Conservation (phyloP, 108 stramenopile species). For the Nannochloropsis gaditana region DNA sequence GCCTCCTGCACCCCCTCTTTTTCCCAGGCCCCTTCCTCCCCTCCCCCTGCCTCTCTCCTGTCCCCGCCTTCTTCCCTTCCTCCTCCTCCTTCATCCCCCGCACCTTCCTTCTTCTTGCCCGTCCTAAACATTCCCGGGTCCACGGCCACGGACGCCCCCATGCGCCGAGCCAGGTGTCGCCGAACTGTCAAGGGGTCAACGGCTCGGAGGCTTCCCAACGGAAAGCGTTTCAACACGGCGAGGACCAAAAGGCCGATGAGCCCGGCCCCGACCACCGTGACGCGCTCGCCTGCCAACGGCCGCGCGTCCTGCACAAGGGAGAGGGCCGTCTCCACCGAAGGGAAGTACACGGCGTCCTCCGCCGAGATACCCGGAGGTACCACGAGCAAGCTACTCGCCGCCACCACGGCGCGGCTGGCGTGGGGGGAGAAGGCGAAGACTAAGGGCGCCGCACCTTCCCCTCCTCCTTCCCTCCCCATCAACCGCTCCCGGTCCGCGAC, state of each 20-base stretch:
- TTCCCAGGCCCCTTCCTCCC: not conserved
- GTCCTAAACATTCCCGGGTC: not conserved
- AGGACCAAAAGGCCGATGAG: slow-evolving; percentile 62
- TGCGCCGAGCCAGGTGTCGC: not conserved
- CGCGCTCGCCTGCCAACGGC: slow-evolving; percentile 70
- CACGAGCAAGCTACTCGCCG: slow-evolving; percentile 64
- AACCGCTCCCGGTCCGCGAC: slow-evolving; percentile 57
- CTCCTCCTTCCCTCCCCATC: not conserved
- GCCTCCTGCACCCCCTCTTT: not conserved
- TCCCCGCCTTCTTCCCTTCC: not conserved
- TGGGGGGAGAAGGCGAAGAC: slow-evolving; percentile 81
- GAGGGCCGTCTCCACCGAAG: slow-evolving; percentile 83
- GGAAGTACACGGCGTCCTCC: slow-evolving; percentile 84
- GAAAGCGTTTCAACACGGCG: not conserved
- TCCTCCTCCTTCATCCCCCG: not conserved
- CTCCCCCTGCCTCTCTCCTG: not conserved
- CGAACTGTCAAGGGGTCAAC: not conserved
- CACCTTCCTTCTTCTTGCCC: not conserved
- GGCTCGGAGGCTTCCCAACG: not conserved
- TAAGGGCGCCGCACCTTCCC: slow-evolving; percentile 15
- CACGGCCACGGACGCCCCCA: not conserved
- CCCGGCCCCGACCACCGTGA: slow-evolving; percentile 81
- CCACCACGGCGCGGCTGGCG: slow-evolving; percentile 64
- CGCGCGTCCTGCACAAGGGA: slow-evolving; percentile 81
- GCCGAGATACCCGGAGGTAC: slow-evolving; percentile 72